Evolutionary conservation across 495 filamentous ascomycete species (phyloP), one percentile per base, ranked within the genome.

Genomic region (Parathielavia hyrcaniae): DNA sequence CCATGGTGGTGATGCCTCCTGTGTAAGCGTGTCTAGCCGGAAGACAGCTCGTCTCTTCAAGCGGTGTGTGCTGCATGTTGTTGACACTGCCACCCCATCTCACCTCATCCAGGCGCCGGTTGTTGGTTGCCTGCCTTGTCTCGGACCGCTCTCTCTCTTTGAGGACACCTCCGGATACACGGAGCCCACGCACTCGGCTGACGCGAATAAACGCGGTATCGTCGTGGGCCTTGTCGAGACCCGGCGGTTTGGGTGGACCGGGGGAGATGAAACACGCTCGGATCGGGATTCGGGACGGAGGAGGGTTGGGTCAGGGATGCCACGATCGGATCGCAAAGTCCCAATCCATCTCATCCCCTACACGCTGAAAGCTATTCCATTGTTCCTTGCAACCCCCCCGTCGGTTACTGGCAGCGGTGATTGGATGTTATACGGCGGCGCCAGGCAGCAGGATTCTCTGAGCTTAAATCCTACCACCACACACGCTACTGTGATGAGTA

Each of bases 401-500:
- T 30, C 26, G 6, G 26, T 30, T 30, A 30, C 6, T 2, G 41
- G 4, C 43, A 14, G n/a, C 34, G 6, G n/a, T 50, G 58, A 50
- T 55, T 60, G 58, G 45, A 10, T 26, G 36, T 23, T 19, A 16
- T n/a, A 23, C 7, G 35, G 45, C 50, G 53, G 45, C 38, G 58
- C 58, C 45, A 60, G 58, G 58, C 58, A 60, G 48, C 58, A 56
- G 46, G 38, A 60, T 60, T 60, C 40, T 56, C 39, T 45, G 45
- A 44, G 39, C 47, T 55, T 55, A 39, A 46, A 52, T 58, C 40
- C 50, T 50, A 57, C 55, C 10, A 35, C 41, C 38, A 34, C 50
- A 40, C 47, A 6, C 46, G 10, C 14, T 12, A 20, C 32, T 2
- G 32, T 59, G 50, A n/a, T n/a, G n/a, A n/a, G n/a, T n/a, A n/a